Percentiles rank a stretch among this genome's conserved stretches.
These are phyloP conservation scores for Fraxinus anomala DNA, from an alignment of 257 asterid genomes.

Conservation along the genomic window DNA sequence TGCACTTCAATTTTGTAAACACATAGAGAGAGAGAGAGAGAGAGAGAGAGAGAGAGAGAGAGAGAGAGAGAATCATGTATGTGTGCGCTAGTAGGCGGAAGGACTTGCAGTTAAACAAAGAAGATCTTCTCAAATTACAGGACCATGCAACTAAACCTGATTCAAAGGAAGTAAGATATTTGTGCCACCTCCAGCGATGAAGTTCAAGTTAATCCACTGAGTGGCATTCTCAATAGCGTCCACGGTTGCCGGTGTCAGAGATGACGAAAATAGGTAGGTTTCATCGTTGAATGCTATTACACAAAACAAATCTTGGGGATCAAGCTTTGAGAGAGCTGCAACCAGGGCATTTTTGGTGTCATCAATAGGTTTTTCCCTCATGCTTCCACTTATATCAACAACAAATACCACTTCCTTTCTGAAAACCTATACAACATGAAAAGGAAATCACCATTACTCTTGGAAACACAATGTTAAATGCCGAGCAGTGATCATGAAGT, in stretches of 20 bases:
- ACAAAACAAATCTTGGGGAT: constrained; percentile 54
- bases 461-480: constrained; percentile 10
- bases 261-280: constrained; percentile 52
- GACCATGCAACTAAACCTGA: constrained; percentile 46
- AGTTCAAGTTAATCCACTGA: constrained; percentile 61
- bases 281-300: constrained; percentile 65
- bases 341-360: constrained; percentile 61
- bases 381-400: constrained; percentile 78
- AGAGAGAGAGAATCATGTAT: background rate
- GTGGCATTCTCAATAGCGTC: constrained; percentile 49
- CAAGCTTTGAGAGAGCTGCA: constrained; percentile 61
- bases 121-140: constrained; percentile 25
- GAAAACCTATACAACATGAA: constrained; percentile 46
- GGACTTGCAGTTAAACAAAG: constrained; percentile 5
- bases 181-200: constrained; percentile 69
- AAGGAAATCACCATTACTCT: constrained; percentile 21
- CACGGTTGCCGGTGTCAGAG: constrained; percentile 56
- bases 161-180: constrained; percentile 59
- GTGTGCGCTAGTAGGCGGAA: background rate
- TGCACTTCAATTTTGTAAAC: constrained; percentile 14
- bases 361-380: constrained; percentile 63
- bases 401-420: constrained; percentile 69
- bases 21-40: background rate
- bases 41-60: background rate
- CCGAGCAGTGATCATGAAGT: constrained; percentile 3